Evolutionary conservation across 352 stramenopile species (phyloP).

Genomic region (Pythium diclinum): DNA sequence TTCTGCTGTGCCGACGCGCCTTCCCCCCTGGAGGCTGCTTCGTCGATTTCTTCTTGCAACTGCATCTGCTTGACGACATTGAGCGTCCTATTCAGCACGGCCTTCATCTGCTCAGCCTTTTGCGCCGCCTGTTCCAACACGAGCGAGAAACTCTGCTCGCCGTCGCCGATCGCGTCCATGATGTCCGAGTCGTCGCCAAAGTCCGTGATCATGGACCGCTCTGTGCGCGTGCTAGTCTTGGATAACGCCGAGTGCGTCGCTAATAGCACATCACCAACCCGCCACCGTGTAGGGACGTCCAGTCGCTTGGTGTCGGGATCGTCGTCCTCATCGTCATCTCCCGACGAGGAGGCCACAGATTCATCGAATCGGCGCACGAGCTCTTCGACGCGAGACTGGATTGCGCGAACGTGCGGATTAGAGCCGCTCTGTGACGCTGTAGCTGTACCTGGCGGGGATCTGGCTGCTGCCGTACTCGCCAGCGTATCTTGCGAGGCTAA

Average conservation of each 20-base stretch:
- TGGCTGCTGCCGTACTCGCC: background rate
- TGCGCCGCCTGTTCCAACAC: conserved; percentile 35
- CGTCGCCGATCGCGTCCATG: conserved; percentile 34
- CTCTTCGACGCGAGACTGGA: conserved; percentile 67
- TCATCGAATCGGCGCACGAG: conserved; percentile 68
- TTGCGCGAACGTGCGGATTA: conserved; percentile 57
- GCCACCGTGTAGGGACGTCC: conserved; percentile 39
- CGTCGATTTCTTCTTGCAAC: conserved; percentile 28
- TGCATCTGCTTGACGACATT: conserved; percentile 55
- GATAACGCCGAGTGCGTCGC: conserved; percentile 60
- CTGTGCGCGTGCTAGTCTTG: conserved; percentile 50
- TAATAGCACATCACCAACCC: conserved; percentile 59
- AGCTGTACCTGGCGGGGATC: conserved; percentile 9
- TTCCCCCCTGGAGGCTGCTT: background rate
- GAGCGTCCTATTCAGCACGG: conserved; percentile 34
- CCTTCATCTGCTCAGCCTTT: conserved; percentile 38
- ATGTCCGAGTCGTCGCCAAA: conserved; percentile 55
- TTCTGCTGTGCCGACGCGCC: conserved; percentile 25
- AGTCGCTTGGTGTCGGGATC: conserved; percentile 21
- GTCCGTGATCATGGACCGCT: conserved; percentile 50
- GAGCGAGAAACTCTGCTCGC: conserved; percentile 33
- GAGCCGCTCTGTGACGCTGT: background rate
- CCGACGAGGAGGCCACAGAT: conserved; percentile 19
- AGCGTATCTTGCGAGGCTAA: conserved; percentile 13
- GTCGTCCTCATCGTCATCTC: conserved; percentile 26